Base-by-base conservation (phyloP, 2,329 filamentous ascomycete species). In the Verticillium nubilum region DNA sequence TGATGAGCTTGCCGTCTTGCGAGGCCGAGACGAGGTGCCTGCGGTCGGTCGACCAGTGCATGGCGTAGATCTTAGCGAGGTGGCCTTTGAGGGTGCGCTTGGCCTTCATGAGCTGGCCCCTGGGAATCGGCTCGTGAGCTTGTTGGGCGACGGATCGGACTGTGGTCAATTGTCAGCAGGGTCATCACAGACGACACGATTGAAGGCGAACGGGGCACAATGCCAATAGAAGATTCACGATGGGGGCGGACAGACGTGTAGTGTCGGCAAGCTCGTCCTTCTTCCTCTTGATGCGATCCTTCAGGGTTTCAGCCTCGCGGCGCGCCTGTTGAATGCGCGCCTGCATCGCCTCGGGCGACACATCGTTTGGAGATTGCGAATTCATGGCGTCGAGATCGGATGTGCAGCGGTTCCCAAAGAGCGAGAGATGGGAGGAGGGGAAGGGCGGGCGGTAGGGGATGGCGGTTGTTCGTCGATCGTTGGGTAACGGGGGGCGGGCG, bases 11-110 rank as follows among this genome's bases (percentile, higher is more conserved):
- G 75, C 95, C 95, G 72, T 99, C 95, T 78, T 99, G 95, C 68
- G 95, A 99, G 64, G 95, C 95, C 13, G 95, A 98, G 57, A 99
- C 95, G 62, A 98, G 86, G 78, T 98, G 95, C 76, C 95, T 88
- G 72, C 95, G 88, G 78, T 99, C 95, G 65, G 95, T 99, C 33
- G 95, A 98, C 95, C 95, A 99, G 82, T 99, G 95, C 95, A 99
- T 99, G 70, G 95, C 95, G 77, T 99, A 99, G 71, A 99, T 99
- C 81, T 99, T 99, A 70, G 95, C 95, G 67, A 99, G 80, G 83
- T 99, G 95, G 66, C 95, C 95, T 81, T 98, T 98, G 67, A 99
- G 84, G 56, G 93, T 97, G 70, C 92, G 90, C 81, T 96, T 95
- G 65, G 94, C 91, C 84, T 95, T 96, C 95, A 99, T 98, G 73